These are phyloP conservation scores for Pythium phragmitis DNA, from an alignment of 352 stramenopile genomes.

Conservation along the genomic window DNA sequence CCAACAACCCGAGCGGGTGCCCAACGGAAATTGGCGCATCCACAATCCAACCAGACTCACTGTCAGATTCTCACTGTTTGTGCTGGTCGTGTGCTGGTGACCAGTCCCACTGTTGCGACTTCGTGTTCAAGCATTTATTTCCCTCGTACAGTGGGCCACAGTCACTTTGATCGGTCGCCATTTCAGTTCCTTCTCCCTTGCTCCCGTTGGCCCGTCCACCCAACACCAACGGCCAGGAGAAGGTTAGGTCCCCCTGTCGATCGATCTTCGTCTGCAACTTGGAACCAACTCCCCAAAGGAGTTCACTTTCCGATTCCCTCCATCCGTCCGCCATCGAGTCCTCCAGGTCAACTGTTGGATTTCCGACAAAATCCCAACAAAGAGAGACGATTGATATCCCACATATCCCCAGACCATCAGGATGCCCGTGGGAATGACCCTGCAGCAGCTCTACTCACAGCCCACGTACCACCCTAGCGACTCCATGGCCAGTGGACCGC, in stretches of 20 bases:
- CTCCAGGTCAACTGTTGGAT: constrained; percentile 3
- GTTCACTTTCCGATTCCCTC: constrained; percentile 21
- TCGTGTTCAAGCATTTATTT: constrained; percentile 16
- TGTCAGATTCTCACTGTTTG: not conserved
- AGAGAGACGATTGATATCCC: not conserved
- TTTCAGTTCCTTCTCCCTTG: constrained; percentile 4
- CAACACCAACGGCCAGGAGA: not conserved
- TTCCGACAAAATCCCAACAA: constrained; percentile 2
- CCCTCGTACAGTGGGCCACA: not conserved
- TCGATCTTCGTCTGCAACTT: constrained; percentile 29
- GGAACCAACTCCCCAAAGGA: constrained; percentile 6
- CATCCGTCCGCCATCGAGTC: not conserved
- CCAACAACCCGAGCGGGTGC: no score
- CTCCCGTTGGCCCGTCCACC: constrained; percentile 13
- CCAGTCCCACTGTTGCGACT: constrained; percentile 18
- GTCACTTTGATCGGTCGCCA: not conserved
- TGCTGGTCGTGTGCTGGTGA: constrained; percentile 15
- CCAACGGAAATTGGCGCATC: not conserved
- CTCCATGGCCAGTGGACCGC: constrained; percentile 1
- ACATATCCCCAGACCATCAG: constrained; percentile 1
- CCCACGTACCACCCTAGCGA: constrained; percentile 31
- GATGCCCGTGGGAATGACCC: constrained; percentile 55
- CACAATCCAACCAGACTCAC: constrained; percentile 8
- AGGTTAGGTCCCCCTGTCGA: not conserved
- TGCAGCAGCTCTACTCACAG: constrained; percentile 70